A percentile compares a stretch with the other conserved stretches of the same genome.
These are phyloP conservation scores for Xylaria bambusicola DNA, from an alignment of 495 filamentous ascomycete species.

Conservation along the genomic window DNA sequence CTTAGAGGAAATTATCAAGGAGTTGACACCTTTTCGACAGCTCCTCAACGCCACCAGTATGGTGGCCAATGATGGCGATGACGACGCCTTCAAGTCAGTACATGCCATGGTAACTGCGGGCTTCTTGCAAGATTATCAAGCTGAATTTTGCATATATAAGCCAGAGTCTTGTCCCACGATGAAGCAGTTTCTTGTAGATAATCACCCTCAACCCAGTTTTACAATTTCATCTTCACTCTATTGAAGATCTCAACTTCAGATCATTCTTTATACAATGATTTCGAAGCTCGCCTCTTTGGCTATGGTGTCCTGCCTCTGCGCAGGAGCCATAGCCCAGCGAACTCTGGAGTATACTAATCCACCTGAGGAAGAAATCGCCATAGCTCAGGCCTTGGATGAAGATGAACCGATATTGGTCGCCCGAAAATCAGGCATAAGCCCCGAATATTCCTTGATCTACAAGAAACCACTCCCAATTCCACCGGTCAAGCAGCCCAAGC, in stretches of 20 bases:
- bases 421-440: constrained; percentile 22
- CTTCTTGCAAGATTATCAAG: not conserved
- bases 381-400: not conserved
- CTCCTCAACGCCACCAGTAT: not conserved
- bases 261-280: not conserved
- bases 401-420: not conserved
- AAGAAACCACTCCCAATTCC: constrained; percentile 51
- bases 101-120: constrained; percentile 2
- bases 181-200: not conserved
- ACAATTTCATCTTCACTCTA: not conserved
- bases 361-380: constrained; percentile 3
- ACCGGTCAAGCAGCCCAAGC: constrained; percentile 43
- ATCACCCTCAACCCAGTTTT: not conserved
- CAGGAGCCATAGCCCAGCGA: constrained; percentile 9
- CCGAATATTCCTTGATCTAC: constrained; percentile 47
- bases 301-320: constrained; percentile 12
- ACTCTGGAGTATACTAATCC: constrained; percentile 9
- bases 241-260: not conserved
- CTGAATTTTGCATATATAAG: not conserved
- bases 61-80: not conserved
- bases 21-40: not conserved
- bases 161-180: not conserved
- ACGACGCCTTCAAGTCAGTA: constrained; percentile 1
- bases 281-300: constrained; percentile 11
- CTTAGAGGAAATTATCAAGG: constrained; percentile 1